phyloP scores from a whole-genome alignment of 192 early-diverging fungal genomes.

The Cetraspora pellucida region DNA sequence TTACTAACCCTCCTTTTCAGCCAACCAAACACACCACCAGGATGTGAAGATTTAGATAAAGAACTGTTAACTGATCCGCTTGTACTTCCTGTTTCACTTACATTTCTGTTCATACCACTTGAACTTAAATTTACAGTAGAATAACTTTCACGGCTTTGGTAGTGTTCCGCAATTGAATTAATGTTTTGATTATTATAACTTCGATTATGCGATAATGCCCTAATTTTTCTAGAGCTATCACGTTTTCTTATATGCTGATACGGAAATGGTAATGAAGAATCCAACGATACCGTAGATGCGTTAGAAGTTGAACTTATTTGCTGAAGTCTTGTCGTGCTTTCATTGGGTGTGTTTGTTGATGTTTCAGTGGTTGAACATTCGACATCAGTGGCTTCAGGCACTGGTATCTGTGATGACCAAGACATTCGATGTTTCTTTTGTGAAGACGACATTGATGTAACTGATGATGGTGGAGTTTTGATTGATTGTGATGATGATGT shows the following conservation, averaged over 20 bases:
- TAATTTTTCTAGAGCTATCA: neutral
- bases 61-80: neutral
- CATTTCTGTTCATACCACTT: neutral
- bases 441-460: neutral
- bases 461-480: neutral
- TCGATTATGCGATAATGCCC: neutral
- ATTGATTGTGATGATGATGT: conserved; percentile 11
- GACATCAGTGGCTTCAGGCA: neutral
- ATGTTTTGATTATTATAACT: neutral
- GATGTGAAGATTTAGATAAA: neutral
- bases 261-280: conserved; percentile 3
- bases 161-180: neutral
- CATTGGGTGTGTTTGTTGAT: no score
- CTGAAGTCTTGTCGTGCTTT: neutral
- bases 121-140: neutral
- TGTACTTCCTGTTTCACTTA: neutral
- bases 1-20: neutral
- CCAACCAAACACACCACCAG: neutral
- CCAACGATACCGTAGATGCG: neutral
- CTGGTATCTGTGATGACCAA: neutral
- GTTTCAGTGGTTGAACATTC: no score
- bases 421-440: neutral
- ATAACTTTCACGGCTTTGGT: neutral
- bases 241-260: conserved; percentile 25
- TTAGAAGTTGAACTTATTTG: neutral